Evolutionary conservation across 169 alveolate genomes (phyloP), one percentile per base, ranked within the genome.

Genomic region (Amoebophrya sp.): DNA sequence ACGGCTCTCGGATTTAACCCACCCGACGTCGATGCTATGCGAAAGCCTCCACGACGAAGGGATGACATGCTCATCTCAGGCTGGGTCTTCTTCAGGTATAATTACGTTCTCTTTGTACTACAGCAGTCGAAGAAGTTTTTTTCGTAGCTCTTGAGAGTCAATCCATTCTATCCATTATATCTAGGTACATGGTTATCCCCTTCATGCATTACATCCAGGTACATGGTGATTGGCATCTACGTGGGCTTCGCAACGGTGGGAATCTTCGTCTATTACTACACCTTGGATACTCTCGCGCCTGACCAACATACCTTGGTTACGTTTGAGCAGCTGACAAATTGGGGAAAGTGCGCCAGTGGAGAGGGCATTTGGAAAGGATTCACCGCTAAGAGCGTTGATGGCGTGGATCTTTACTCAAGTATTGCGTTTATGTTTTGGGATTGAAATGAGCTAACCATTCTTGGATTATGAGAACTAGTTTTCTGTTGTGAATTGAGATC

Each of bases 1-100:
- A 98, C 99, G 29, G 99, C 99, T 41, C 96, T 99, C 55, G 96
- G 99, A 36, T 99, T 99, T 96, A 99, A 99, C 95, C 99, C 99
- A 24, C 99, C 99, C 41, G 99, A 99, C 92, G 97, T 96, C 89
- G 98, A 98, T 89, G 98, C 98, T 54, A 99, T 99, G 99, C 94
- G 95, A 91, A 97, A 97, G 93, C 99, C 99, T 14, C 99, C 99
- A 38, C 96, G 99, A 93, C 95, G 93, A 23, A 96, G 95, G 93
- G 99, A 98, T 91, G 99, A 99, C 94, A 97, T 96, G 53, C 95
- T 99, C 90, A 98, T 99, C 90, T 96, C 98, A 92, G 97, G 96
- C 33, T 97, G 99, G 98, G 98, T 98, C 33, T 96, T 98, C 90
- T 93, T 98, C 94, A 96, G 99, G 91, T 92, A 90, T 90, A 18